phyloP scores from a whole-genome alignment of 768 basidiomycete genomes.

The Tulasnella sp. region DNA sequence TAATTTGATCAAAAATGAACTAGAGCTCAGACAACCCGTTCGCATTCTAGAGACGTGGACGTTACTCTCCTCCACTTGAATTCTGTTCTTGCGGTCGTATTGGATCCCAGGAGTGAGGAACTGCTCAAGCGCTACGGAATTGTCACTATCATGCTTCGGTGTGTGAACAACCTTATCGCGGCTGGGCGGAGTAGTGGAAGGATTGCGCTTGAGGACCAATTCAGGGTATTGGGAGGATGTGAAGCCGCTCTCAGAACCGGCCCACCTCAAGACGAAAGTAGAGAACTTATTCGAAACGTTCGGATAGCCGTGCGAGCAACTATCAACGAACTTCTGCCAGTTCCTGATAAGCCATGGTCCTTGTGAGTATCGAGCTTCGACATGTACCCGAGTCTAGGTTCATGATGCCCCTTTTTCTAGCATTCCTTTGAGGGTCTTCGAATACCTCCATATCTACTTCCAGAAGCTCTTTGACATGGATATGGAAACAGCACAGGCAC shows the following conservation, averaged over 20 bases:
- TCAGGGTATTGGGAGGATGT: background rate
- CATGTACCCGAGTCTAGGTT: background rate
- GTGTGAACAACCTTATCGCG: background rate
- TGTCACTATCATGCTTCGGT: background rate
- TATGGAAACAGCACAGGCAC: background rate
- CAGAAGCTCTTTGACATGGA: background rate
- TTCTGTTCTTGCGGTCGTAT: background rate
- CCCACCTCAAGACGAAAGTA: no score
- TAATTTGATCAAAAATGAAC: background rate
- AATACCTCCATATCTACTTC: background rate
- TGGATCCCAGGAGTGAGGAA: background rate
- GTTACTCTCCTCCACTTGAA: background rate
- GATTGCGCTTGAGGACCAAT: background rate
- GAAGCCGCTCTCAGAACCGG: no score
- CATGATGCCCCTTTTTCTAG: background rate
- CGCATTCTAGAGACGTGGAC: background rate
- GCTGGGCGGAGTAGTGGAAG: background rate
- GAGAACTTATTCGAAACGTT: no score
- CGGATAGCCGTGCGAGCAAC: background rate
- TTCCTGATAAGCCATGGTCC: background rate
- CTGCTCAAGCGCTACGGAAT: background rate
- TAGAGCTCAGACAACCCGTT: background rate
- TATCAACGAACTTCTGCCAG: background rate
- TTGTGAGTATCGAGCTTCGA: background rate
- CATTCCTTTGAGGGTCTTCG: background rate